Base-by-base conservation (phyloP, 768 basidiomycete species). In the Trametes maxima region DNA sequence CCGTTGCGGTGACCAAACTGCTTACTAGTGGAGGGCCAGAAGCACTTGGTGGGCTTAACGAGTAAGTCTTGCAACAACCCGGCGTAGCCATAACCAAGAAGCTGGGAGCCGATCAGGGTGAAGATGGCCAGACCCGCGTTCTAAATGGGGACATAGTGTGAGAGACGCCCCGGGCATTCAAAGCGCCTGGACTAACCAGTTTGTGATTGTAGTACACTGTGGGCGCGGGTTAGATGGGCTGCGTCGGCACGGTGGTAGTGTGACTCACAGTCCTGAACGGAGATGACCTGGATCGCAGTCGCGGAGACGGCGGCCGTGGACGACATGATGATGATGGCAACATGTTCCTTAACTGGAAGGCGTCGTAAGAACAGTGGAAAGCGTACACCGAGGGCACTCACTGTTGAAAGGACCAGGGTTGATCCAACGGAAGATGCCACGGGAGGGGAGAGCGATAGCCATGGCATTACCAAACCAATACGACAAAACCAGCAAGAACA, bases 401-500 rank as follows among this genome's bases (percentile, higher is more conserved):
- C 74, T 74, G 68, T 76, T 76, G 70, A 76, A 75, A 14, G 76
- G 70, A 35, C 74, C 76, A 33, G 77, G 77, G 63, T 78, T 78
- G 54, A 78, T 60, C 57, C 61, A 76, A 10, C 69, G 61, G 66
- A 71, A 73, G 43, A 70, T 54, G 21, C 72, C 72, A 21, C 65
- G 59, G 35, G 69, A 63, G 22, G 75, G 73, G 36, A 78, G 66
- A 19, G 68, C 55, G 54, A 64, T 65, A 60, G 79, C 77, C 67
- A 84, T 70, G 13, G 70, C 68, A 43, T 75, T 75, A 1, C 83
- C 85, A 12, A 84, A 70, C 48, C 84, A 77, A 66, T 82, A 84
- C 17, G 81, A 78, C 36, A 85, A 74, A 55, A 85, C 78, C 50
- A 82, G 77, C 13, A 83, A 70, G 74, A 83, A 82, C 24, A 83